phyloP scores from a whole-genome alignment of 352 stramenopile genomes.

The Phytophthora europaea region DNA sequence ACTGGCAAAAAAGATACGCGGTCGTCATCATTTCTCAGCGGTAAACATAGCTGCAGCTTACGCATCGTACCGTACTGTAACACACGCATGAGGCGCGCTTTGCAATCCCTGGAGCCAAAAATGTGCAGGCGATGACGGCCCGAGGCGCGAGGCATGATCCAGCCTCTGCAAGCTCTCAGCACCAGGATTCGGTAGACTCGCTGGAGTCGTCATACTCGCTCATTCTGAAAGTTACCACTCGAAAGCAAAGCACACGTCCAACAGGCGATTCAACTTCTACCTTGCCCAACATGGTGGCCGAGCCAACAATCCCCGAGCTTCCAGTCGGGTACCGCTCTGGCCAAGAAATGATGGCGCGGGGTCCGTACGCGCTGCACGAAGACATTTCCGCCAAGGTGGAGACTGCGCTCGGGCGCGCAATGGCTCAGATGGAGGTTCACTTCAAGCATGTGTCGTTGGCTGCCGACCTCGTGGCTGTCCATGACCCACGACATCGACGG shows the following conservation, averaged over 20 bases:
- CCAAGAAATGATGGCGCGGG: conserved; percentile 45
- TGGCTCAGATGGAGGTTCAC: conserved; percentile 66
- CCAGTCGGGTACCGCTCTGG: conserved; percentile 40
- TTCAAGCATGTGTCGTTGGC: conserved; percentile 62
- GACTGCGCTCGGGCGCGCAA: conserved; percentile 46
- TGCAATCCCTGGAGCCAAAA: conserved; percentile 10
- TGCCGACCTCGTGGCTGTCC: conserved; percentile 51
- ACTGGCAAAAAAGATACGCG: conserved; percentile 6
- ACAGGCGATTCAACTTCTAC: neutral
- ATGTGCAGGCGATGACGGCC: conserved; percentile 15
- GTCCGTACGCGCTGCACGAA: conserved; percentile 48
- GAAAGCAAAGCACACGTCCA: neutral
- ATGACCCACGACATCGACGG: conserved; percentile 29
- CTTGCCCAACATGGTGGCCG: conserved; percentile 11
- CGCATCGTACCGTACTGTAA: conserved; percentile 15
- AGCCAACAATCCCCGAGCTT: conserved; percentile 11
- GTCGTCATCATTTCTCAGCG: conserved; percentile 8
- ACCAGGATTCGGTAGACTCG: neutral
- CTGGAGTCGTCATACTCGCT: neutral
- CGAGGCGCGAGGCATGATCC: conserved; percentile 8
- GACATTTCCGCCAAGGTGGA: conserved; percentile 56
- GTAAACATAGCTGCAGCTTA: conserved; percentile 12
- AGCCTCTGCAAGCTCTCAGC: neutral
- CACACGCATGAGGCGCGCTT: neutral
- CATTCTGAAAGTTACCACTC: conserved; percentile 15